Base-by-base conservation (phyloP, 2,329 filamentous ascomycete genomes). In the Microsporum audouinii region DNA sequence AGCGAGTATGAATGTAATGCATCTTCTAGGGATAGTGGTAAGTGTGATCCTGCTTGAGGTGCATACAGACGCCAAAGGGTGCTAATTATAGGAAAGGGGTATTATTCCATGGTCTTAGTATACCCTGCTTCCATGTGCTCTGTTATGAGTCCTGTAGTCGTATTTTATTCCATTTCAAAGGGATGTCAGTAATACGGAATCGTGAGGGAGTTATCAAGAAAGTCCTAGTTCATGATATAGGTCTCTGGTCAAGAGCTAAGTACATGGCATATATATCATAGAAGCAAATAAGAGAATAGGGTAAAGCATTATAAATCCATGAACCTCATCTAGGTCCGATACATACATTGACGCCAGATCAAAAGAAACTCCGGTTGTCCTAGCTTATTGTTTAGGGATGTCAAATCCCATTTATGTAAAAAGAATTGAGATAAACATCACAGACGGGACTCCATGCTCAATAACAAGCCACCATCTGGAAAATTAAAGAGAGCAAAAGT, bases 391-490 rank as follows among this genome's bases (percentile, higher is more conserved):
- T 47, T 29, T 29, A 47, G 43, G 49, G 49, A 53, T 53, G 17
- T 53, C 49, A 53, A 53, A 53, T 33, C 49, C 49, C 27, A 53
- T 10, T n/a, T 29, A 29, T 47, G 27, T 29, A 47, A 17, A 29
- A 27, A 47, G 23, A n/a, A 29, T 47, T 34, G 5, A 34, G 33
- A 34, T 10, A 53, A 34, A 34, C 29, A 33, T 33, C 27, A 34
- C 49, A 53, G 29, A 51, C 49, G 31, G 8, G 49, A 53, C 49
- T 53, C 49, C 49, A 53, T 53, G 49, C 49, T 53, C 29, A 53
- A 53, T 53, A 23, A 53, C 49, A 53, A 7, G 33, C 49, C 49
- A 53, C 49, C 49, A 53, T 8, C 5, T 47, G 27, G 23, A 47
- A 10, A 47, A 47, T 47, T 27, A 33, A 33, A 14, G 27, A 33